Evolutionary conservation across 495 filamentous ascomycete genomes (phyloP), one percentile per base, ranked within the genome.

Genomic region (Penicillium daleae): DNA sequence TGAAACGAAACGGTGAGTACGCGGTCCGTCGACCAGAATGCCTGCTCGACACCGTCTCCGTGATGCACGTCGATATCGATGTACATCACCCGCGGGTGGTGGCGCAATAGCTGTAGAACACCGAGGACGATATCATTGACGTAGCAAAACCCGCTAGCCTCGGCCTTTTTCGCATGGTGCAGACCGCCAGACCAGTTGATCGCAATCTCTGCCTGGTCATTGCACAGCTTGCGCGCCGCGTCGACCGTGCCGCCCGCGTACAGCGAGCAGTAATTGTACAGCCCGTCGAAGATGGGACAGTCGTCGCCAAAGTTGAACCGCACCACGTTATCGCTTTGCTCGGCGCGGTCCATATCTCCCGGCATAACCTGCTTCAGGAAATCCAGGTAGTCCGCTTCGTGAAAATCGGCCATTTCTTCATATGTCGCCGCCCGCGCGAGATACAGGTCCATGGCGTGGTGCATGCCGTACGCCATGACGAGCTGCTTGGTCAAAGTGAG

Each of bases 141-240:
- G 77, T 99, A 99, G 78, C 95, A 99, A 78, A 99, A 99, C 6
- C 95, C 95, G 53, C 87, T 91, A 19, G 96, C 95, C 74, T 96
- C 91, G 70, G 88, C 87, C 69, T 96, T 97, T 72, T 97, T 97
- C 27, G 95, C 95, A 74, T 99, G 95, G 71, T 99, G 95, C n/a
- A 99, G 81, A 4, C 95, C 95, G 21, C 95, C 95, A n/a, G 92
- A 94, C 95, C 95, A 99, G 75, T 97, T 97, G 79, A 98, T 93
- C 12, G 95, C 95, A 67, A 99, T 98, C 70, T 97, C 89, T 26
- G 92, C 90, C 76, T 97, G 91, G 37, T 88, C 81, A 69, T 90
- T 88, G 67, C 88, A 90, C 37, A 99, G 85, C 73, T 94, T 95
- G 61, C 92, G 89, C 29, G 95, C 94, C 12, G 95, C 95, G 74